Evolutionary conservation across 345 rosid species (phyloP).

Genomic region (Rhodamnia rubescens): DNA sequence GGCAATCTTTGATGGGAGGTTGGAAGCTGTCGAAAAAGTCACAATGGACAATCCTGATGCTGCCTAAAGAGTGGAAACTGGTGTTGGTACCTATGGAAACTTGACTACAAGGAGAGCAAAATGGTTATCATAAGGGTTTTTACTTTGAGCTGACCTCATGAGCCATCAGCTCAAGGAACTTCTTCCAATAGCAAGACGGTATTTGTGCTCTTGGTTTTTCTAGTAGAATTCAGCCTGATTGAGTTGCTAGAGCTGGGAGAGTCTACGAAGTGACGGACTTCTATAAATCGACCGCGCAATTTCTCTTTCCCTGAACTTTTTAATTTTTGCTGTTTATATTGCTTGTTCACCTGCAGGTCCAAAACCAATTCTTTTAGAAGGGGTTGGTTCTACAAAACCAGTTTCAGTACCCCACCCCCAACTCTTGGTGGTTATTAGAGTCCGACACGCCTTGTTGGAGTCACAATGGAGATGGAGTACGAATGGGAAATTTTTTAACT

Average conservation of each 20-base stretch:
- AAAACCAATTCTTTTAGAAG: not conserved
- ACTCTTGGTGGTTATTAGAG: not conserved
- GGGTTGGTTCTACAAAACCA: not conserved
- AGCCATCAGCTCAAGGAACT: not conserved
- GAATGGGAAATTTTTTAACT: not conserved
- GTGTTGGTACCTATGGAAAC: not conserved
- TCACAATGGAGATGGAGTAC: not conserved
- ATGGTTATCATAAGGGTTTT: not conserved
- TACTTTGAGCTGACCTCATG: not conserved
- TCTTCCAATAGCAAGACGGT: not conserved
- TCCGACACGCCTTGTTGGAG: not conserved
- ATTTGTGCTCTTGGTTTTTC: not conserved
- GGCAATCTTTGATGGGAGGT: not conserved
- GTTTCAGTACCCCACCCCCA: not conserved
- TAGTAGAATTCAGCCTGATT: not conserved
- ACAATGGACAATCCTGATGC: not conserved
- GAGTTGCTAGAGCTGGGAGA: not conserved
- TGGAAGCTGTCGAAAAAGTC: not conserved
- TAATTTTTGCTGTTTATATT: not conserved
- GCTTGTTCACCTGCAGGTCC: not conserved
- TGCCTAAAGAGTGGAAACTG: not conserved
- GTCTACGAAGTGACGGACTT: not conserved
- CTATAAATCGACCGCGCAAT: not conserved
- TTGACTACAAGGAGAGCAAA: not conserved
- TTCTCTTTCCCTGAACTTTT: not conserved